Base-by-base conservation (phyloP, 1,284 basidiomycete species). In the Phenoliferia sp. region DNA sequence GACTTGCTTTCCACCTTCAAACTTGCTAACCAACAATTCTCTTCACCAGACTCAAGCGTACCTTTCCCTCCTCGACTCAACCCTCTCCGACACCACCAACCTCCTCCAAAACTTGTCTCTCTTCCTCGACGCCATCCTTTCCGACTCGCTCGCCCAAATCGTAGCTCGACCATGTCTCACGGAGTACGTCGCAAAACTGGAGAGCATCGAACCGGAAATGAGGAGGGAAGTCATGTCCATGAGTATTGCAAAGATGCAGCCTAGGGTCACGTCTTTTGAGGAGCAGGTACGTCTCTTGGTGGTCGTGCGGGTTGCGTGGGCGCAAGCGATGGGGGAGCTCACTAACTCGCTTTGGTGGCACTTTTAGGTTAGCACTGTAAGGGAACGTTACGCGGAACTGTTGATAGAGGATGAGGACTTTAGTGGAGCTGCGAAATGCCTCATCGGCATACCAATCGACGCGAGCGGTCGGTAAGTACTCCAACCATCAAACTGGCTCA, bases 361-460 rank as follows among this genome's bases (percentile, higher is more conserved):
- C n/a, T n/a, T n/a, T n/a, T 56, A 65, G 92, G 87, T 90, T 9
- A 92, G 92, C 67, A 83, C 85, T 5, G 80, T 98, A 66, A 84
- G 93, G 61, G 90, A 92, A 75, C 88, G 94, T 76, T 86, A 96
- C 35, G 91, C 94, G 2, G 87, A 92, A 77, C 81, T 96, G 28
- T 83, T 95, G n/a, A 92, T 96, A 78, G 79, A 83, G 3, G 90
- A 94, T 66, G 93, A 98, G 78, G 92, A 93, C 77, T 99, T 93
- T 90, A 87, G 86, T 67, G 90, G 88, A 59, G 93, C 96, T 19
- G 96, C 96, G 1, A 86, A 87, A 55, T 89, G 94, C 15, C 84
- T 99, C 36, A 94, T 92, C 84, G 88, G 88, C 48, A 92, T 97
- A 56, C 90, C 92, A 1, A 82, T 96, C 44, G 94, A 98, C 75